Evolutionary conservation across 208 protist species (phyloP), one percentile per base, ranked within the genome.

Genomic region (Angomonas deanei): DNA sequence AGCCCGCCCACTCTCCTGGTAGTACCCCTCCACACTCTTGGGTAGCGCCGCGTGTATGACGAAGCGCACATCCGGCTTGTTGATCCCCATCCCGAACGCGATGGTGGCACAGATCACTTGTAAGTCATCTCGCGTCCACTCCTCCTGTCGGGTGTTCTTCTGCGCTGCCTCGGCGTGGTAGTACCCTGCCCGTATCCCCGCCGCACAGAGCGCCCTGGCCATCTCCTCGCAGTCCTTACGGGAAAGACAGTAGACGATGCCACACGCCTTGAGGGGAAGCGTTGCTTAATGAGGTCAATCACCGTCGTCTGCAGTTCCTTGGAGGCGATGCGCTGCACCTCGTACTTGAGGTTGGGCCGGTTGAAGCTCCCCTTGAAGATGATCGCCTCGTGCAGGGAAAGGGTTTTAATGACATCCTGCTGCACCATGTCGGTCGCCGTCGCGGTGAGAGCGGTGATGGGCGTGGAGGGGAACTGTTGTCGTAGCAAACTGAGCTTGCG

Each of bases 51-150:
- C 86, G 82, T 99, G 98, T 50, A 99, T 91, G 32, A 99, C 97
- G 70, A 96, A 98, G 47, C 98, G 90, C 3, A 99, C 97, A 66
- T 99, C 94, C 3, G 94, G 88, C 58, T 99, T 99, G 75, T 99
- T 97, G 66, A 99, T 98, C 57, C 96, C 98, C 97, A 99, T 99
- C 26, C 97, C 98, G 71, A 99, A 99, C 21, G 98, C 98, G 49
- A 99, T 97, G 17, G 98, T 99, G 28, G 97, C 97, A 50, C 89
- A 95, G 27, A 99, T 93, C n/a, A 99, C 89, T 23, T 94, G 77
- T 28, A 98, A 53, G 42, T 92, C 73, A 61, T 97, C 96, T 0
- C 62, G 74, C 36, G 77, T 97, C 94, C 96, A 99, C 60, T 61
- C 61, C 70, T 94, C 84, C 72, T 96, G 91, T 52, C 70, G 78